Evolutionary conservation across 1,139 yeast genomes (phyloP).

Genomic region (Debaryomyces sp.): DNA sequence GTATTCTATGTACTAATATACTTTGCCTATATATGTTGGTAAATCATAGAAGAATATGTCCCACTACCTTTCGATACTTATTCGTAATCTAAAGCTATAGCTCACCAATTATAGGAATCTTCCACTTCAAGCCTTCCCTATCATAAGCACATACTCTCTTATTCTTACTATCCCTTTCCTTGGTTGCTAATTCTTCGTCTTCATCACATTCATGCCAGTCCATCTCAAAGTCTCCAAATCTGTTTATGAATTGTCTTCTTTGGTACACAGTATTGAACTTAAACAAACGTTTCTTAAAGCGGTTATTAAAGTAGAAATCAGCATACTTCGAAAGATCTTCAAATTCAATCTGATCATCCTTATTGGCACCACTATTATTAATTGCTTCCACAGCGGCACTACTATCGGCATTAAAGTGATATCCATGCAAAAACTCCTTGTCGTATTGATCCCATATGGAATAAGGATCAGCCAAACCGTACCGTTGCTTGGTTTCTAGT

Average conservation of each 20-base stretch:
- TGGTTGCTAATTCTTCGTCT: constrained; percentile 17
- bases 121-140: constrained; percentile 53
- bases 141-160: constrained; percentile 35
- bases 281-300: constrained; percentile 39
- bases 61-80: background rate
- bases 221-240: constrained; percentile 44
- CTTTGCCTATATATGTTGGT: background rate
- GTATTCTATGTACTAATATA: background rate
- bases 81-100: constrained; percentile 12
- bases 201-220: constrained; percentile 30
- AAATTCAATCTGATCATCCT: constrained; percentile 14
- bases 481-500: constrained; percentile 11
- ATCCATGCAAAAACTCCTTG: constrained; percentile 18
- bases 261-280: constrained; percentile 53
- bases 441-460: constrained; percentile 29
- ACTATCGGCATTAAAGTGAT: constrained; percentile 6
- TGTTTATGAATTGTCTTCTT: constrained; percentile 48
- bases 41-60: background rate
- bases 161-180: constrained; percentile 8
- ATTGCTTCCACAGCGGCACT: background rate
- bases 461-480: constrained; percentile 39
- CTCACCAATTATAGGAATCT: constrained; percentile 50
- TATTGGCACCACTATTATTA: background rate
- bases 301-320: constrained; percentile 39
- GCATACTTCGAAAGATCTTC: constrained; percentile 28